These are phyloP conservation scores for Byssochlamys sp. DNA, from an alignment of 2,329 filamentous ascomycete species.

Conservation along the genomic window DNA sequence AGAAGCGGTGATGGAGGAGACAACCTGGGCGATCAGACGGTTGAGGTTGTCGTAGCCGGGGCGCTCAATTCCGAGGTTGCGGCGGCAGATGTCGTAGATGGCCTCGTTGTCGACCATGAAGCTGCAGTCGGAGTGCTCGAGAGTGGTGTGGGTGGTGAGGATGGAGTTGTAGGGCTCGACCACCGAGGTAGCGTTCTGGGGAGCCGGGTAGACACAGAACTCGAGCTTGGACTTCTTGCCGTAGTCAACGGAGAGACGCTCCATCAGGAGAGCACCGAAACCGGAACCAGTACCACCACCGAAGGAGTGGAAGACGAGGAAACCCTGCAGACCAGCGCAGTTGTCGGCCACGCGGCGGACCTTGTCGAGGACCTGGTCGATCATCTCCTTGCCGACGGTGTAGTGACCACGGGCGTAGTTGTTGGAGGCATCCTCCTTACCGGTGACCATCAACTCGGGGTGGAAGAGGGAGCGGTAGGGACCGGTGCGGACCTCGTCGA, in stretches of 20 bases:
- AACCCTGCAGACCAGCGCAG: constrained; percentile 95
- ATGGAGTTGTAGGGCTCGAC: constrained; percentile 99
- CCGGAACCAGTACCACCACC: constrained; percentile 97
- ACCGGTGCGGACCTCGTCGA: constrained; percentile 97
- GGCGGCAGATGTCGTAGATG: constrained; percentile 98
- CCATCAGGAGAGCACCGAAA: constrained; percentile 96
- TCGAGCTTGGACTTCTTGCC: constrained; percentile 99
- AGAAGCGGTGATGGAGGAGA: constrained; percentile 95
- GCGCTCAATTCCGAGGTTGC: constrained; percentile 92
- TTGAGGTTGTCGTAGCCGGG: constrained; percentile 99
- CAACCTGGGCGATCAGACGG: constrained; percentile 95
- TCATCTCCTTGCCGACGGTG: constrained; percentile 98
- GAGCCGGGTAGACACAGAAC: constrained; percentile 97
- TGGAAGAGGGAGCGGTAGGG: constrained; percentile 95
- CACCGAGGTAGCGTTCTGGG: constrained; percentile 91
- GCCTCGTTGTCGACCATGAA: constrained; percentile 99
- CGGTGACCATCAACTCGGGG: constrained; percentile 98
- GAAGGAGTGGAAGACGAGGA: constrained; percentile 99
- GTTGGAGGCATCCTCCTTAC: constrained; percentile 99
- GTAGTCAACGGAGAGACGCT: constrained; percentile 96
- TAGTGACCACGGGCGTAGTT: constrained; percentile 99
- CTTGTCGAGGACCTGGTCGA: constrained; percentile 95
- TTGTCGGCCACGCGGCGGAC: constrained; percentile 94
- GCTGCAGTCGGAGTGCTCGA: constrained; percentile 98
- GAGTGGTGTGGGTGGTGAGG: constrained; percentile 94